Conservation (phyloP, 257 asterid species). For the Eustoma russellianum region DNA sequence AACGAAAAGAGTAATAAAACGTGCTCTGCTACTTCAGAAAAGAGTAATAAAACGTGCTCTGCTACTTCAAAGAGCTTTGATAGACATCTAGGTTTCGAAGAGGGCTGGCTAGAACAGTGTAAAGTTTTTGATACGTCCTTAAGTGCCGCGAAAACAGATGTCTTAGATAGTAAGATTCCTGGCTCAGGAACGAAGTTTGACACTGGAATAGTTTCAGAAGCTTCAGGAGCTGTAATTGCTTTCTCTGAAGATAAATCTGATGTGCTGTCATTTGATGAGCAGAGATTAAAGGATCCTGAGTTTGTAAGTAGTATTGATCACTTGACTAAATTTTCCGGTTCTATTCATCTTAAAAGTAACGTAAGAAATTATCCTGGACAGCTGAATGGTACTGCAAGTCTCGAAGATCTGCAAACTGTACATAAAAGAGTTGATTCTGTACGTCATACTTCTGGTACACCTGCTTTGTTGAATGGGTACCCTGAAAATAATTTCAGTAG, state of each 20-base stretch:
- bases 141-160: slow-evolving; percentile 19
- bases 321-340: slow-evolving; percentile 28
- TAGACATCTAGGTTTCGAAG: slow-evolving; percentile 29
- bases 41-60: slow-evolving; percentile 31
- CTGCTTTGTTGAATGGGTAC: slow-evolving; percentile 27
- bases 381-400: slow-evolving; percentile 23
- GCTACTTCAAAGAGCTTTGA: slow-evolving; percentile 43
- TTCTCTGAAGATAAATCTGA: slow-evolving; percentile 46
- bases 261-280: slow-evolving; percentile 46
- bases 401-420: slow-evolving; percentile 31
- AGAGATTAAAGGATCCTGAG: slow-evolving; percentile 59
- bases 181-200: slow-evolving; percentile 22
- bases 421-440: slow-evolving; percentile 37
- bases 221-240: slow-evolving; percentile 20
- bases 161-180: slow-evolving; percentile 15
- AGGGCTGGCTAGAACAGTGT: slow-evolving; percentile 29
- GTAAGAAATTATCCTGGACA: slow-evolving; percentile 23
- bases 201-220: slow-evolving; percentile 17
- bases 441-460: slow-evolving; percentile 35
- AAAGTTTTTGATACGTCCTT: slow-evolving; percentile 29
- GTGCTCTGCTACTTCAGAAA: slow-evolving; percentile 29
- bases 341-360: slow-evolving; percentile 27
- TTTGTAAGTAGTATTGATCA: slow-evolving; percentile 22
- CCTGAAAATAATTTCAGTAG: slow-evolving; percentile 25
- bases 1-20: slow-evolving; percentile 28